Evolutionary conservation across 2,329 filamentous ascomycete genomes (phyloP).

Genomic region (Cytospora piceicola): DNA sequence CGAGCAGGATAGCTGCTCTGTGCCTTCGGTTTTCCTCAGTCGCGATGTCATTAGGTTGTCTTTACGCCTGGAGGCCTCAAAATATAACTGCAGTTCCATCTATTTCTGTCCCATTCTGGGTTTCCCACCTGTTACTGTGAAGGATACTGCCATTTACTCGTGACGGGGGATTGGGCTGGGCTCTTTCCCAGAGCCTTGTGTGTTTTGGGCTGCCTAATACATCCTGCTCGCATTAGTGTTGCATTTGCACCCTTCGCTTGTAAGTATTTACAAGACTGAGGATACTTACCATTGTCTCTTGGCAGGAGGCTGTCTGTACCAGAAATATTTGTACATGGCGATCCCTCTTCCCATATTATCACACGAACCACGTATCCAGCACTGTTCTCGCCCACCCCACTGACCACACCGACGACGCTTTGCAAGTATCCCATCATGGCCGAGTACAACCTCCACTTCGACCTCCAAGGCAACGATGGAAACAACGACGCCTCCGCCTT

Average conservation of each 20-base stretch:
- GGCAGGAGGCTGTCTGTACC: neutral
- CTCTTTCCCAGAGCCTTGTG: neutral
- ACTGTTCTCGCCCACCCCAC: neutral
- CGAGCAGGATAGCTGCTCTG: constrained; percentile 1
- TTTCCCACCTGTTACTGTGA: neutral
- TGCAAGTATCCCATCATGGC: constrained; percentile 11
- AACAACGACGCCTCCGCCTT: neutral
- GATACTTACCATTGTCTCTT: neutral
- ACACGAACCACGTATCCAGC: neutral
- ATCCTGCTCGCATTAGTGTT: neutral
- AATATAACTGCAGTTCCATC: constrained; percentile 20
- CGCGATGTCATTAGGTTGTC: constrained; percentile 8
- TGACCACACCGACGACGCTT: neutral
- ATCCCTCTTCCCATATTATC: neutral
- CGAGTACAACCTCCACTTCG: neutral
- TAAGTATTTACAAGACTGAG: neutral
- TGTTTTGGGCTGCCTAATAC: neutral
- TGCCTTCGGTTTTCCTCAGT: neutral
- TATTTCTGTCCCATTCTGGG: neutral
- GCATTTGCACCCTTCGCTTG: constrained; percentile 14
- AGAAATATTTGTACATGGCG: neutral
- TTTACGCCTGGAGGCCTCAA: neutral
- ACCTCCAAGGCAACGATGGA: neutral
- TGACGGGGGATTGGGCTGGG: neutral
- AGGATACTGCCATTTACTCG: neutral